phyloP scores from a whole-genome alignment of 176 grass and related monocot genomes.

The Cenchrus americanus region DNA sequence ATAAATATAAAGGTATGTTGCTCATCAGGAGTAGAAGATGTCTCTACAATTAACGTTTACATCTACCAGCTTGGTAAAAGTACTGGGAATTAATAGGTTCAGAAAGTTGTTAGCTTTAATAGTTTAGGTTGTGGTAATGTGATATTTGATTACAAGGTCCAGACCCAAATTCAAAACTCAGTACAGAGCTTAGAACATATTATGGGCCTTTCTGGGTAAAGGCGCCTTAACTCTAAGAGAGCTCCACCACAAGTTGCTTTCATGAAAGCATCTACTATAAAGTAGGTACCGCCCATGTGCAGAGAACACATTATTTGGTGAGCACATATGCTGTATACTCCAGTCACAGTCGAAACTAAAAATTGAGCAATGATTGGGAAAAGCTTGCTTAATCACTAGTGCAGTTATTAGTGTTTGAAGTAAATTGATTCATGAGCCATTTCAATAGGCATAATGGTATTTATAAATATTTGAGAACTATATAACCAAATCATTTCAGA shows the following conservation, averaged over 20 bases:
- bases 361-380: not conserved
- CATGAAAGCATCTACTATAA: not conserved
- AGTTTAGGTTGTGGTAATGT: not conserved
- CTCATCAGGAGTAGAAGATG: conserved; percentile 10
- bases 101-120: not conserved
- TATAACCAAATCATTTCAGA: not conserved
- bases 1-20: conserved; percentile 3
- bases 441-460: not conserved
- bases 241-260: not conserved
- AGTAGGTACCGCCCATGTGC: conserved; percentile 1
- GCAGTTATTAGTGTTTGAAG: not conserved
- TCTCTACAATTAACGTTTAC: not conserved
- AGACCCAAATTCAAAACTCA: conserved; percentile 17
- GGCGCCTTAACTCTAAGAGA: not conserved
- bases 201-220: not conserved
- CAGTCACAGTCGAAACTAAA: not conserved
- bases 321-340: not conserved
- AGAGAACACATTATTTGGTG: conserved; percentile 14
- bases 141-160: not conserved
- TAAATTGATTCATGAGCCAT: not conserved
- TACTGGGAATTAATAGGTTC: not conserved
- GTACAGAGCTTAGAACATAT: not conserved
- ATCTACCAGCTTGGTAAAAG: conserved; percentile 8
- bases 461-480: not conserved
- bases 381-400: not conserved